Evolutionary conservation across 768 basidiomycete genomes (phyloP).

Genomic region (Auriculariales sp.): DNA sequence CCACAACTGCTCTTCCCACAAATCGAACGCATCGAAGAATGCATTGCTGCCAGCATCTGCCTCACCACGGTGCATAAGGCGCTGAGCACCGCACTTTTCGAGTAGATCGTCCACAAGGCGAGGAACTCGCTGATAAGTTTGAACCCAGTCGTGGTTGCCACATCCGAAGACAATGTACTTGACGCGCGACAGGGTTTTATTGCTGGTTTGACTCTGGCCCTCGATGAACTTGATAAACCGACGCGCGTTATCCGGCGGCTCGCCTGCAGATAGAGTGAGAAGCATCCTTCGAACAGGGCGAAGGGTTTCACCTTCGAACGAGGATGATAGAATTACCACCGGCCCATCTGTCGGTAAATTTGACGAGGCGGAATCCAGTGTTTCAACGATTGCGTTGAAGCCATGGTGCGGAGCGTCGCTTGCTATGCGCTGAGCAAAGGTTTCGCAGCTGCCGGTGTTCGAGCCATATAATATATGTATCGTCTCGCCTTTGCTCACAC

Average conservation of each 20-base stretch:
- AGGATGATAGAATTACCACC: constrained; percentile 29
- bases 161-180: constrained; percentile 12
- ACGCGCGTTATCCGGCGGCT: constrained; percentile 34
- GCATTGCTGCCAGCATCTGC: constrained; percentile 10
- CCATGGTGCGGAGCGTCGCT: constrained; percentile 24
- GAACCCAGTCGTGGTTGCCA: constrained; percentile 13
- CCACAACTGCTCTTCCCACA: constrained; percentile 10
- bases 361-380: constrained; percentile 24
- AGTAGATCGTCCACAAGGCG: constrained; percentile 9
- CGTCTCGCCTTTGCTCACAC: constrained; percentile 7
- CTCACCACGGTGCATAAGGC: constrained; percentile 8
- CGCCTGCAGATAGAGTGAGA: constrained; percentile 14
- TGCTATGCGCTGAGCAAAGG: constrained; percentile 30
- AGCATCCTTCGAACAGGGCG: neutral
- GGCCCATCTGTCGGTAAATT: constrained; percentile 29
- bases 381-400: constrained; percentile 23
- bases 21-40: constrained; percentile 12
- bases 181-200: neutral
- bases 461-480: constrained; percentile 29
- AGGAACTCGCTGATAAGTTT: constrained; percentile 11
- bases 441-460: constrained; percentile 34
- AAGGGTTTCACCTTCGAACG: constrained; percentile 25
- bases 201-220: neutral
- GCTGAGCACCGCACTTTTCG: constrained; percentile 5
- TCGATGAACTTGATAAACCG: constrained; percentile 24